A percentile compares a stretch with the other conserved stretches of the same genome.
Conservation (phyloP, 148 eudicot species). For the Salicornia ramosissima region DNA sequence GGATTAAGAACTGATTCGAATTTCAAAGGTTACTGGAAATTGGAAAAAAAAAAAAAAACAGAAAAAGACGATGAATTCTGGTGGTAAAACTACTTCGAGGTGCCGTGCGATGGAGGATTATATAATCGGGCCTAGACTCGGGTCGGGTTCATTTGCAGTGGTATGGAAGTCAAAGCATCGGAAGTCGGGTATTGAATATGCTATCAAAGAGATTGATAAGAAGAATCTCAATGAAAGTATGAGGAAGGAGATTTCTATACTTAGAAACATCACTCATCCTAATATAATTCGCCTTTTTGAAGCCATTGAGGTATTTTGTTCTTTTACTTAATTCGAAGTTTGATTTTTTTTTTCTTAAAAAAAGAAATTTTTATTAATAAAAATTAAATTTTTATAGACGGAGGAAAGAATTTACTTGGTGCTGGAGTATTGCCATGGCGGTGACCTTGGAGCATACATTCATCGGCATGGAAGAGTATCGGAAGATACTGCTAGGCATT, state of each 20-base stretch:
- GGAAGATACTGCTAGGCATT: slow-evolving; percentile 48
- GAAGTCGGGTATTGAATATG: slow-evolving; percentile 33
- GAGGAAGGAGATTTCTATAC: slow-evolving; percentile 49
- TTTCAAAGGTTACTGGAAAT: slow-evolving; percentile 1
- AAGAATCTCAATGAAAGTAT: slow-evolving; percentile 43
- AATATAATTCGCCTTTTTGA: slow-evolving; percentile 50
- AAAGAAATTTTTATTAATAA: not conserved
- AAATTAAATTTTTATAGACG: slow-evolving; percentile 33
- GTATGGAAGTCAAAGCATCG: slow-evolving; percentile 51
- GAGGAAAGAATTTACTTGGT: slow-evolving; percentile 44
- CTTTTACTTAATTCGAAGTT: no score
- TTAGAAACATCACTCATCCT: slow-evolving; percentile 41
- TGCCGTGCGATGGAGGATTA: slow-evolving; percentile 41
- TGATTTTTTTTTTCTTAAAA: not conserved
- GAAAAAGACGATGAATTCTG: slow-evolving; percentile 32
- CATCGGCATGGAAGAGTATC: slow-evolving; percentile 46
- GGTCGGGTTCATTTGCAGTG: slow-evolving; percentile 56
- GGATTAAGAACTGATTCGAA: slow-evolving; percentile 8
- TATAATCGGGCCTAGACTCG: slow-evolving; percentile 40
- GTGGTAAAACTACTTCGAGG: slow-evolving; percentile 12
- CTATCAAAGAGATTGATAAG: slow-evolving; percentile 57
- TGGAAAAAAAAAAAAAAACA: not conserved
- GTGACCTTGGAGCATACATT: slow-evolving; percentile 50
- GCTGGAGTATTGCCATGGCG: slow-evolving; percentile 56
- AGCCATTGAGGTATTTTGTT: slow-evolving; percentile 40